Evolutionary conservation across 441 rosid genomes (phyloP).

Genomic region (Biscutella laevigata): DNA sequence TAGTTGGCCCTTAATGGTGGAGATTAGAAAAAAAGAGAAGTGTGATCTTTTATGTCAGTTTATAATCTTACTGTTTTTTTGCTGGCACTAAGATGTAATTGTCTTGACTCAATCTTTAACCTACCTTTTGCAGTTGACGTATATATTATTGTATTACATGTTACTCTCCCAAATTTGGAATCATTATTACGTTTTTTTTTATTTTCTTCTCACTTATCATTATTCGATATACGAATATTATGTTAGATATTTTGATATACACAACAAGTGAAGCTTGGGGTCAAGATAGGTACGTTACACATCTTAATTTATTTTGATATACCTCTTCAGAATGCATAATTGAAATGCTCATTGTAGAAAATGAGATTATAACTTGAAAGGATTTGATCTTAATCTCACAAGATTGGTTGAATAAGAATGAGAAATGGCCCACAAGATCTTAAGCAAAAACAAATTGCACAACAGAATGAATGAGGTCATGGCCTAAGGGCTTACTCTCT

Average conservation of each 20-base stretch:
- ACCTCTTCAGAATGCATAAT: background rate
- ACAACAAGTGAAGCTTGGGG: slow-evolving; percentile 4
- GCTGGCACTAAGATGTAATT: slow-evolving; percentile 29
- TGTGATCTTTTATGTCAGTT: slow-evolving; percentile 26
- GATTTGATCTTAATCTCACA: too few species aligned
- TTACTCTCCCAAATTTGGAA: slow-evolving; percentile 16
- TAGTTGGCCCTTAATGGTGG: slow-evolving; percentile 31
- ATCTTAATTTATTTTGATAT: background rate
- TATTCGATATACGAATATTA: background rate
- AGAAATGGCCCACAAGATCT: too few species aligned
- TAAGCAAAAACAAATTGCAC: too few species aligned
- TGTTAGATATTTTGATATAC: background rate
- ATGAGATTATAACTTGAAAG: too few species aligned
- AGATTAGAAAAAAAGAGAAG: slow-evolving; percentile 28
- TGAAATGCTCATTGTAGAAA: background rate
- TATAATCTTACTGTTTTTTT: slow-evolving; percentile 22
- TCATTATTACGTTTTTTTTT: background rate
- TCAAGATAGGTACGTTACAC: background rate
- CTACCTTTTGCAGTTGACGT: slow-evolving; percentile 24
- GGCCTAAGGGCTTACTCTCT: background rate
- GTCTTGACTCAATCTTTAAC: slow-evolving; percentile 29
- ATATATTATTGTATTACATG: slow-evolving; percentile 20
- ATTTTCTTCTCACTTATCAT: slow-evolving; percentile 1
- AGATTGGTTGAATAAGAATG: too few species aligned
- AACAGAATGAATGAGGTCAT: too few species aligned